Conservation (phyloP, 139 green algal genomes). For the Axilococcus clingmanii region DNA sequence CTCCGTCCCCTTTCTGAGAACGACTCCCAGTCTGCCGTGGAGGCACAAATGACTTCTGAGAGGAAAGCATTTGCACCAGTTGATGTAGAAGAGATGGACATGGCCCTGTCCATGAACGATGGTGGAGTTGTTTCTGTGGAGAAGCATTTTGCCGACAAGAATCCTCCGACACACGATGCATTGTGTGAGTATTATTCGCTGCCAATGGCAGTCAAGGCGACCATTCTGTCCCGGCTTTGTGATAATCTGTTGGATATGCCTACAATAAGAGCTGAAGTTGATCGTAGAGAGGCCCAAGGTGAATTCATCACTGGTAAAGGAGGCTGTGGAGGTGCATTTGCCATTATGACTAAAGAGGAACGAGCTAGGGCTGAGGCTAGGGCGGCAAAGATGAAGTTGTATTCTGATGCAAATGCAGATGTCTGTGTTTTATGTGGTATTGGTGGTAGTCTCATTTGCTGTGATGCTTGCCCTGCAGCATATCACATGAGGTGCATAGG, state of each 20-base stretch:
- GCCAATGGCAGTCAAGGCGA: conserved; percentile 23
- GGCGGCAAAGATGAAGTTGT: conserved; percentile 8
- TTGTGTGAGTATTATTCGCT: conserved; percentile 41
- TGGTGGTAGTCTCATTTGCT: conserved; percentile 79
- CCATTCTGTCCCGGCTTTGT: conserved; percentile 38
- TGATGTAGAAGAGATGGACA: neutral
- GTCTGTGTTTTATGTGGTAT: conserved; percentile 66
- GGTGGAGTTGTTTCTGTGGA: neutral
- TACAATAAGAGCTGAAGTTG: conserved; percentile 50
- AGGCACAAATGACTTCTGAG: neutral
- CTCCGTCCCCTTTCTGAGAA: too few species aligned
- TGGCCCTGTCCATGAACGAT: neutral
- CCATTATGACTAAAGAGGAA: conserved; percentile 38
- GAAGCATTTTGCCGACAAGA: neutral
- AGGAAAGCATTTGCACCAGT: too few species aligned
- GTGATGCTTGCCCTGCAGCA: conserved; percentile 78
- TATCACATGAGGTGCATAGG: conserved; percentile 79
- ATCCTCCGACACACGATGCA: neutral
- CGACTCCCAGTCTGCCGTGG: neutral
- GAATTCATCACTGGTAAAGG: conserved; percentile 37
- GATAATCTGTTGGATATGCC: conserved; percentile 46
- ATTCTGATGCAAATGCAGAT: conserved; percentile 46
- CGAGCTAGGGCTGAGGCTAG: conserved; percentile 14
- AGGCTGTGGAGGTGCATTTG: conserved; percentile 38
- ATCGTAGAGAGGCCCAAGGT: conserved; percentile 41